phyloP scores from a whole-genome alignment of 2,329 filamentous ascomycete species.

The Aulographum hederae region DNA sequence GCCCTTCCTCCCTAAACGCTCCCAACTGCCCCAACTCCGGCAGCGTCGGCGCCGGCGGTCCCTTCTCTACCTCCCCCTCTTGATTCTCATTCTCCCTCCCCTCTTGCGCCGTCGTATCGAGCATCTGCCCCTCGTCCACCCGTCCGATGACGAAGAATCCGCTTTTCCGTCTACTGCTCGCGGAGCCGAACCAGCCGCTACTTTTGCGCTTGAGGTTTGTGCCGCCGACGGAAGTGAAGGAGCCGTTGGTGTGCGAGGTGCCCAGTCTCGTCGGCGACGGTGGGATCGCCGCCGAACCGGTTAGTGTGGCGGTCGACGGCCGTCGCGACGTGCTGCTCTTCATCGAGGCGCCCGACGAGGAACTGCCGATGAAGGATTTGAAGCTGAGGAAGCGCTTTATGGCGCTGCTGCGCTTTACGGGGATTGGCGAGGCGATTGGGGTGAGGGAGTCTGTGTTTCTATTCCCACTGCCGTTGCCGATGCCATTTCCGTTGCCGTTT shows the following conservation, averaged over 20 bases:
- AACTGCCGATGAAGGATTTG: background rate
- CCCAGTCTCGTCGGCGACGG: background rate
- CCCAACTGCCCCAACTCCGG: too few relatives aligned
- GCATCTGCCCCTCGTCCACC: conserved; percentile 12
- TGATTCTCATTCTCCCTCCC: conserved; percentile 4
- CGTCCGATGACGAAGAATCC: conserved; percentile 13
- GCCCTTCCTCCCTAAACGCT: too few relatives aligned
- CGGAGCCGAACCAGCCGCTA: conserved; percentile 18
- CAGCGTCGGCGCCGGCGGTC: conserved; percentile 20
- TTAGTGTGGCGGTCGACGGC: background rate
- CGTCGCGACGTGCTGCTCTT: background rate
- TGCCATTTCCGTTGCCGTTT: too few relatives aligned
- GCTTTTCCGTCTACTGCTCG: conserved; percentile 15
- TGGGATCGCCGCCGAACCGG: background rate
- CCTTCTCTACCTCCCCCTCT: conserved; percentile 8
- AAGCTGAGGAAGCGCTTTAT: background rate
- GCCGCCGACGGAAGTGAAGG: conserved; percentile 4
- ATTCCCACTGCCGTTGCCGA: background rate
- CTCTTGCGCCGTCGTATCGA: conserved; percentile 2
- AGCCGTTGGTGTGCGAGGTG: background rate
- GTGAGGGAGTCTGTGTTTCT: background rate
- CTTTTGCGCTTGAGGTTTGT: conserved; percentile 13
- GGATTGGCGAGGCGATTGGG: background rate
- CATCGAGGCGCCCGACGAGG: too few relatives aligned
- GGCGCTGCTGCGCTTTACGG: background rate